phyloP scores from a whole-genome alignment of 805 yeast species.

The Metschnikowia santaceciliae region DNA sequence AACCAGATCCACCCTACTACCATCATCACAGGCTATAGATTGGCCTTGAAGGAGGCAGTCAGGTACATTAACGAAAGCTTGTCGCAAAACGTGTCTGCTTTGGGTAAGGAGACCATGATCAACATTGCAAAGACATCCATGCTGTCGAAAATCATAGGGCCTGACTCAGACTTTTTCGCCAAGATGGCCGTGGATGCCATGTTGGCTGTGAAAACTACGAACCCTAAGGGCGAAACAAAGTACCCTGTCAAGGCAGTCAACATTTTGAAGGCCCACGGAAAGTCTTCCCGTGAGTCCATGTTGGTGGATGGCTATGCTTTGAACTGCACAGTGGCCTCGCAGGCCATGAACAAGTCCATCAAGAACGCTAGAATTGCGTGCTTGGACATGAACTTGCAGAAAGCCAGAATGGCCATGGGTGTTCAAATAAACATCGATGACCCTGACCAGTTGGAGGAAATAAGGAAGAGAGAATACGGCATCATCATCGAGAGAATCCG shows the following conservation, averaged over 20 bases:
- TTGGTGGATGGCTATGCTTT: constrained; percentile 92
- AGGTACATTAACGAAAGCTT: constrained; percentile 82
- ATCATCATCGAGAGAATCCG: constrained; percentile 78
- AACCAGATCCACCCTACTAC: constrained; percentile 97
- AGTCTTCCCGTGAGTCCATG: constrained; percentile 80
- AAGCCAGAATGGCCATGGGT: constrained; percentile 97
- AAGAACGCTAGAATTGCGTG: constrained; percentile 77
- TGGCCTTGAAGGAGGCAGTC: constrained; percentile 88
- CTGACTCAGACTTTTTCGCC: constrained; percentile 88
- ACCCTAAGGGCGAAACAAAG: constrained; percentile 79
- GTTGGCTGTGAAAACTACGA: constrained; percentile 88
- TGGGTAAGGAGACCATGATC: constrained; percentile 79
- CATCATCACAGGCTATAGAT: constrained; percentile 91
- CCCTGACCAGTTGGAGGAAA: constrained; percentile 94
- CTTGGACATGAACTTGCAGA: constrained; percentile 88
- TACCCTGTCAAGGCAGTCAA: constrained; percentile 98
- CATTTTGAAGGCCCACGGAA: constrained; percentile 94
- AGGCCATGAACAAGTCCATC: constrained; percentile 83
- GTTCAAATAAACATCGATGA: constrained; percentile 95
- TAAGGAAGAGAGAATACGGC: constrained; percentile 83
- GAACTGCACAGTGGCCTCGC: constrained; percentile 95
- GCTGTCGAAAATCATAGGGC: constrained; percentile 94
- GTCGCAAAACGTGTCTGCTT: constrained; percentile 70
- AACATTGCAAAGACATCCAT: constrained; percentile 95
- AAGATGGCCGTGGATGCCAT: constrained; percentile 92